Conservation (phyloP, 352 stramenopile species). For the Phytophthora hybrid region DNA sequence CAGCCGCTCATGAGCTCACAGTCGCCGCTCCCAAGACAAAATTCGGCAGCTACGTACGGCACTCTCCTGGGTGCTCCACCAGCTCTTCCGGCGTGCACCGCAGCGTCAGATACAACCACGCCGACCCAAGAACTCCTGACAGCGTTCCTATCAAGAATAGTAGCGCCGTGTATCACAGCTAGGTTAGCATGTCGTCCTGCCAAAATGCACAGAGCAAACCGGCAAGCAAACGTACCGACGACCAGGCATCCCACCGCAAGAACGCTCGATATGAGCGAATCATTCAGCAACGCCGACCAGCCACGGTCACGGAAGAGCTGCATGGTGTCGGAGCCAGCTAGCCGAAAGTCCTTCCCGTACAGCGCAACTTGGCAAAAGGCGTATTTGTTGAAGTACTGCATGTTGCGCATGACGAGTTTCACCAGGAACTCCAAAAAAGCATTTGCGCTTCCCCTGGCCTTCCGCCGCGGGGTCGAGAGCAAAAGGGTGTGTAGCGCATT, state of each 20-base stretch:
- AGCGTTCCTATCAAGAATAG: slow-evolving; percentile 53
- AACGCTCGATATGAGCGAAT: slow-evolving; percentile 82
- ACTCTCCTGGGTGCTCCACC: slow-evolving; percentile 49
- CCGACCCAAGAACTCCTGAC: slow-evolving; percentile 79
- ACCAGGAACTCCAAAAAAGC: slow-evolving; percentile 87
- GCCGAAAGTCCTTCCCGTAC: slow-evolving; percentile 87
- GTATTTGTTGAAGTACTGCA: slow-evolving; percentile 91
- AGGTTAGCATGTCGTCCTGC: not conserved
- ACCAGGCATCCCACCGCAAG: slow-evolving; percentile 78
- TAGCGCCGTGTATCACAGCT: not conserved
- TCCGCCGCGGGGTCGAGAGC: slow-evolving; percentile 72
- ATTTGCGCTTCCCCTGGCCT: slow-evolving; percentile 69
- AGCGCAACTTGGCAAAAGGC: slow-evolving; percentile 87
- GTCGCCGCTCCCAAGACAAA: not conserved
- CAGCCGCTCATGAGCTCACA: slow-evolving; percentile 11
- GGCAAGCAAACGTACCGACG: slow-evolving; percentile 58
- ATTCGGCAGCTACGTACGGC: slow-evolving; percentile 55
- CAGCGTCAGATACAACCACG: slow-evolving; percentile 76
- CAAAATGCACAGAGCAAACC: not conserved
- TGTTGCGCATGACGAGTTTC: slow-evolving; percentile 71
- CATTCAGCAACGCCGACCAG: slow-evolving; percentile 82
- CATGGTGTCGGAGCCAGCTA: slow-evolving; percentile 80
- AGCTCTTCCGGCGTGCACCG: slow-evolving; percentile 68
- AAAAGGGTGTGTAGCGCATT: slow-evolving; percentile 75
- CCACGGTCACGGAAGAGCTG: slow-evolving; percentile 82